Evolutionary conservation across 2,329 filamentous ascomycete species (phyloP), one percentile per base, ranked within the genome.

Genomic region (Sporothrix dimorphospora): DNA sequence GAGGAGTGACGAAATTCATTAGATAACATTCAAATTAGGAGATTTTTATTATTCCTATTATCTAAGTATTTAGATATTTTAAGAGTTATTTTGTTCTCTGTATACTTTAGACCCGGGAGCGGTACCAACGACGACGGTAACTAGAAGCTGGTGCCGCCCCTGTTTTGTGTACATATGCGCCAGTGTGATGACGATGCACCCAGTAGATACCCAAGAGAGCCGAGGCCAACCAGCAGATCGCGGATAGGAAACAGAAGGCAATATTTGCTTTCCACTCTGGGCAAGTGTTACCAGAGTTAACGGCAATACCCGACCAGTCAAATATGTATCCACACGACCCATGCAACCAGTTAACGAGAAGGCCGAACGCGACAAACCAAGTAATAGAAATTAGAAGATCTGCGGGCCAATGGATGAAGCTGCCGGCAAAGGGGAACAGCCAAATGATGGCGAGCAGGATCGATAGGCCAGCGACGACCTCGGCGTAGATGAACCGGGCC

Each of bases 401-500:
- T 76, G 90, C 83, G 0, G 90, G 90, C 86, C 90, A 94, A 80
- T 91, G 86, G 74, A 90, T 85, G 80, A 94, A 93, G 63, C 85
- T 86, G 68, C 83, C 83, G 1, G 88, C 87, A 78, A 92, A 92
- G 1, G 92, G 92, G 53, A 94, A 84, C 38, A 94, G 84, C 88
- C 91, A 93, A 74, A 94, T 79, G 34, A 94, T 81, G 5, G 88
- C 84, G n/a, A 93, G 83, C 53, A 94, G 79, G 71, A 94, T 88
- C 14, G 90, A 88, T 21, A 94, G 78, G 24, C 85, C 90, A 2
- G 92, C 90, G 51, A 94, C 85, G 21, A 93, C 88, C 78, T 92
- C 88, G 61, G 91, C 88, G 83, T 93, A 94, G 81, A 94, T 93
- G 82, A 91, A 90, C 72, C 92, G 89, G 47, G 86, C 89, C 51